Conservation (phyloP, 2,329 filamentous ascomycete species). For the Phialophora verrucosa region DNA sequence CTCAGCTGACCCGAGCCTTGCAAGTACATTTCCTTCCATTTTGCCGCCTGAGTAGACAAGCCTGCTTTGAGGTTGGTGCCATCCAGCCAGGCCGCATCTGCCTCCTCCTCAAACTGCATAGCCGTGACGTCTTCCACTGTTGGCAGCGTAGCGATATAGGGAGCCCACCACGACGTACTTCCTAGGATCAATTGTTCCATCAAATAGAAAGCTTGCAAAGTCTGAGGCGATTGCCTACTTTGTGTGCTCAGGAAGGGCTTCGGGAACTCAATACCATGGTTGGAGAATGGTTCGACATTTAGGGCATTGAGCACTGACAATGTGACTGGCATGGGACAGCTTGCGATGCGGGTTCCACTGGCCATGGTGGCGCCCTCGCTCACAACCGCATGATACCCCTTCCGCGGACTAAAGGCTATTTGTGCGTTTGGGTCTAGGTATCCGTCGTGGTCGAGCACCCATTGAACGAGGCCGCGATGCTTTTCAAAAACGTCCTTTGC, state of each 20-base stretch:
- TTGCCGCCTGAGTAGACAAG: conserved; percentile 42
- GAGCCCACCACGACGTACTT: conserved; percentile 67
- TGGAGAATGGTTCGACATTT: conserved; percentile 37
- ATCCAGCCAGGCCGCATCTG: conserved; percentile 60
- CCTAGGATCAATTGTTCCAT: conserved; percentile 69
- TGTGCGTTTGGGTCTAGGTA: conserved; percentile 34
- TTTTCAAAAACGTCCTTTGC: conserved; percentile 27
- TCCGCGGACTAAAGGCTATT: conserved; percentile 34
- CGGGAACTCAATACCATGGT: conserved; percentile 39
- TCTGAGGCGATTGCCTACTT: conserved; percentile 20
- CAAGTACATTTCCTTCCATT: conserved; percentile 49
- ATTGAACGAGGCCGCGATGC: conserved; percentile 35
- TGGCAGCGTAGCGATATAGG: conserved; percentile 70
- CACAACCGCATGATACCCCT: conserved; percentile 39
- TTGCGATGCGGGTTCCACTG: conserved; percentile 33
- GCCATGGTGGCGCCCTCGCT: conserved; percentile 25
- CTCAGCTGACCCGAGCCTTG: conserved; percentile 43
- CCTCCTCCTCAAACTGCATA: conserved; percentile 67
- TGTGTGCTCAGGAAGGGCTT: conserved; percentile 32
- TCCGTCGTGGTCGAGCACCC: conserved; percentile 37
- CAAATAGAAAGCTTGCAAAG: conserved; percentile 62
- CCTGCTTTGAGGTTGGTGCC: conserved; percentile 42
- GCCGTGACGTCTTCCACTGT: conserved; percentile 66
- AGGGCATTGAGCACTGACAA: conserved; percentile 40
- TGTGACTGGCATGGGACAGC: conserved; percentile 38